Percentiles rank a stretch among this genome's conserved stretches.
Conservation (phyloP, 345 rosid genomes). For the Nasturtium officinale region DNA sequence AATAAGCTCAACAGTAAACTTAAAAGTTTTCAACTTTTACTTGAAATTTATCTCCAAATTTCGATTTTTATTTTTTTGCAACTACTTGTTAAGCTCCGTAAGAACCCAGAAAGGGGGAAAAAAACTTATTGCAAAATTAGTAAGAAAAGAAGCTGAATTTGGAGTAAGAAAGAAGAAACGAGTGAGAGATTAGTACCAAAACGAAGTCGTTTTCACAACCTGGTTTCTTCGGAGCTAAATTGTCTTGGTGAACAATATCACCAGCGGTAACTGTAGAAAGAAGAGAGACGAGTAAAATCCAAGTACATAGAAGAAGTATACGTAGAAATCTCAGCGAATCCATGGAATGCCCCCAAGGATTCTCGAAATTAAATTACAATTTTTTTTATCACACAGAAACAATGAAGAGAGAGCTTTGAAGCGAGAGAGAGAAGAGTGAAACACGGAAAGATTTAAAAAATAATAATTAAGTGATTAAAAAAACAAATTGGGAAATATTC, state of each 20-base stretch:
- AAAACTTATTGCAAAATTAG: conserved; percentile 11
- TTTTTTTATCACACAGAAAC: conserved; percentile 22
- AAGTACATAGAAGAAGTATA: conserved; percentile 40
- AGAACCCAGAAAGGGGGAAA: neutral
- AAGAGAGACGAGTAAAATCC: conserved; percentile 54
- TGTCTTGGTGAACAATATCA: conserved; percentile 91
- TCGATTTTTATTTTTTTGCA: neutral
- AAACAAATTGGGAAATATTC: conserved; percentile 21
- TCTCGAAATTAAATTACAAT: conserved; percentile 10
- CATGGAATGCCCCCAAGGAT: conserved; percentile 51
- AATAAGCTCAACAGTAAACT: conserved; percentile 15
- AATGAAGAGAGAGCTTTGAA: conserved; percentile 2
- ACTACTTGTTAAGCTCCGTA: neutral
- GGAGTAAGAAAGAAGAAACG: conserved; percentile 30
- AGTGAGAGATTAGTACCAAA: conserved; percentile 59
- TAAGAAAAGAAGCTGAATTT: conserved; percentile 41
- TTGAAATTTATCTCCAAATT: neutral
- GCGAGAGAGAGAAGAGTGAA: conserved; percentile 35
- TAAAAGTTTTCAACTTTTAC: neutral
- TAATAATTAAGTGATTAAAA: neutral
- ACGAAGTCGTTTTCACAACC: conserved; percentile 98
- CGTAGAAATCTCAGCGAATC: conserved; percentile 53
- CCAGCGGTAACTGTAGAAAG: conserved; percentile 66
- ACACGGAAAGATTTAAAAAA: conserved; percentile 5
- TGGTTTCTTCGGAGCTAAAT: conserved; percentile 89